A percentile compares a stretch with the other conserved stretches of the same genome.
phyloP scores from a whole-genome alignment of 2,329 filamentous ascomycete genomes.

The Lanzia echinophila region DNA sequence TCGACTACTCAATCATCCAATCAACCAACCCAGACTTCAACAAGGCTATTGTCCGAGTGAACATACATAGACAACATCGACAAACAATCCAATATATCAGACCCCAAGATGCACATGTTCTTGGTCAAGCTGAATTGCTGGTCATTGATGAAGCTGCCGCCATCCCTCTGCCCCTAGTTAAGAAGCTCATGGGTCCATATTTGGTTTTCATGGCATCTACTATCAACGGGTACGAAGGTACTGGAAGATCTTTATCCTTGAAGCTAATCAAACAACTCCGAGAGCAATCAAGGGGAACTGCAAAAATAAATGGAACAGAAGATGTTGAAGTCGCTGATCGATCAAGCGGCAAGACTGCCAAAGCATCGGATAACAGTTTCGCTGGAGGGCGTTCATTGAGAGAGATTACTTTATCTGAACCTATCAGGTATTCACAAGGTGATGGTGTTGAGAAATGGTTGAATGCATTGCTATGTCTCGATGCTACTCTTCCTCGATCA shows the following conservation, averaged over 20 bases:
- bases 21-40: conserved; percentile 98
- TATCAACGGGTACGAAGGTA: conserved; percentile 98
- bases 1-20: conserved; percentile 96
- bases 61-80: conserved; percentile 87
- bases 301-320: conserved; percentile 43
- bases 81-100: conserved; percentile 99
- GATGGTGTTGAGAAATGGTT: conserved; percentile 95
- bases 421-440: conserved; percentile 87
- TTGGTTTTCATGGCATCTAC: conserved; percentile 99
- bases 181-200: conserved; percentile 93
- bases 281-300: conserved; percentile 73
- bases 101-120: conserved; percentile 88
- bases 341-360: conserved; percentile 64
- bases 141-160: conserved; percentile 98
- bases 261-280: conserved; percentile 96
- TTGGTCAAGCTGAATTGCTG: conserved; percentile 89
- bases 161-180: conserved; percentile 85
- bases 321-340: conserved; percentile 69
- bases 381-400: conserved; percentile 71
- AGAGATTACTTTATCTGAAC: conserved; percentile 88
- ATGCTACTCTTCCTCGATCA: conserved; percentile 78
- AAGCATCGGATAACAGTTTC: conserved; percentile 52
- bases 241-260: conserved; percentile 85
- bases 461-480: conserved; percentile 86
- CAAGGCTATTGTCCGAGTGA: conserved; percentile 96